Conservation (phyloP, 2,329 filamentous ascomycete species). For the Ustilaginoidea virens region DNA sequence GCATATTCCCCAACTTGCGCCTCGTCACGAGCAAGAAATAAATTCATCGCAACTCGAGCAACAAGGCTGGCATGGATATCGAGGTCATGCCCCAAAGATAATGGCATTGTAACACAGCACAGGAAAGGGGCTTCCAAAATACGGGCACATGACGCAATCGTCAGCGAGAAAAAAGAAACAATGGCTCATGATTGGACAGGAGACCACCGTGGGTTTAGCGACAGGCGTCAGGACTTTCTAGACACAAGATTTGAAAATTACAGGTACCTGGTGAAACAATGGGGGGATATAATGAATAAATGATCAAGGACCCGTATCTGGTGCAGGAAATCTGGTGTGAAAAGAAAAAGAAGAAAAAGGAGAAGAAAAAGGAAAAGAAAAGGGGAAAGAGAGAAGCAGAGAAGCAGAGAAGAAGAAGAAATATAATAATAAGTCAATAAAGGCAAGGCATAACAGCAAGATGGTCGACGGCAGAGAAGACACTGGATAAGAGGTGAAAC, state of each 20-base stretch:
- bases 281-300: neutral
- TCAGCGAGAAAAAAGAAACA: too few species aligned
- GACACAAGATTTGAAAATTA: neutral
- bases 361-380: neutral
- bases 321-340: neutral
- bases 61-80: too few species aligned
- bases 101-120: neutral
- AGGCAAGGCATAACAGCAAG: too few species aligned
- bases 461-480: too few species aligned
- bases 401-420: neutral
- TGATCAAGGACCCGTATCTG: neutral
- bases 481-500: too few species aligned
- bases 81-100: too few species aligned
- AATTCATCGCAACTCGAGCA: too few species aligned
- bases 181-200: constrained; percentile 2
- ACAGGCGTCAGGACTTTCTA: constrained; percentile 3
- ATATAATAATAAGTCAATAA: too few species aligned
- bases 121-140: too few species aligned
- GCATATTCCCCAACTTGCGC: too few species aligned
- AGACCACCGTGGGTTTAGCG: constrained; percentile 1
- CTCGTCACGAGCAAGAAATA: too few species aligned
- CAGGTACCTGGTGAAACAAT: constrained; percentile 1
- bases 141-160: too few species aligned
- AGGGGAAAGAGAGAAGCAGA: neutral
- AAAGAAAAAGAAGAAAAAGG: neutral